Base-by-base conservation (phyloP, 2,329 filamentous ascomycete genomes). In the Huntiella abstrusa region DNA sequence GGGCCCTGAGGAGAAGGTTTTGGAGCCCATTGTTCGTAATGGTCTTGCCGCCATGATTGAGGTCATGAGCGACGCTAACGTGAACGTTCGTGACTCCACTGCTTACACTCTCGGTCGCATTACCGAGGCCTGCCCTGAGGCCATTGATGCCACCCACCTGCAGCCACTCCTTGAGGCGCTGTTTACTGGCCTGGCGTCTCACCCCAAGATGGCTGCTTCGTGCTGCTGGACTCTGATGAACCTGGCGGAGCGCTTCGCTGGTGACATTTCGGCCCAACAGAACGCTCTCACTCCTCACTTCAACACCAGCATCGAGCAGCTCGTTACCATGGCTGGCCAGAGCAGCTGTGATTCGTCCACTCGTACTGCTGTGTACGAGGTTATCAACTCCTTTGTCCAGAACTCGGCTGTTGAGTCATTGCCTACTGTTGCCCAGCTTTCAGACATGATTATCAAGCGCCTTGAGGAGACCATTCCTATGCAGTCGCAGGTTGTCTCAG, bases 151-250 rank as follows among this genome's bases (percentile, higher is more conserved):
- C 36, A 70, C 78, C 52, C 85, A 95, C 59, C 73, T 98, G 4
- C 82, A 86, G 52, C 76, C 81, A 15, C 70, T 98, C 52, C 88
- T 98, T 57, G 75, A 77, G 48, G 83, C 87, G 36, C 74, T 98
- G 7, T 98, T 98, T 68, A 77, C 79, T 54, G 91, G 88, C 43
- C 72, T 98, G 50, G 77, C 84, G 50, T 88, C 83, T 65, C 91
- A 82, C 60, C 81, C 86, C 50, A 95, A 93, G 74, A 98, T 98
- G 79, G 91, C 88, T 32, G 79, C 85, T 47, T 98, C 91, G 28
- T 96, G 91, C 76, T 98, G 91, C 68, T 95, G 92, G 91, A 87
- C 91, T 32, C 67, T 98, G 54, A 96, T 98, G 84, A 98, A 96
- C 65, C 68, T 98, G 59, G 88, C 91, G 8, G 91, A 98, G 60